These are phyloP conservation scores for Fusarium longipes DNA, from an alignment of 2,329 filamentous ascomycete species.

Conservation along the genomic window DNA sequence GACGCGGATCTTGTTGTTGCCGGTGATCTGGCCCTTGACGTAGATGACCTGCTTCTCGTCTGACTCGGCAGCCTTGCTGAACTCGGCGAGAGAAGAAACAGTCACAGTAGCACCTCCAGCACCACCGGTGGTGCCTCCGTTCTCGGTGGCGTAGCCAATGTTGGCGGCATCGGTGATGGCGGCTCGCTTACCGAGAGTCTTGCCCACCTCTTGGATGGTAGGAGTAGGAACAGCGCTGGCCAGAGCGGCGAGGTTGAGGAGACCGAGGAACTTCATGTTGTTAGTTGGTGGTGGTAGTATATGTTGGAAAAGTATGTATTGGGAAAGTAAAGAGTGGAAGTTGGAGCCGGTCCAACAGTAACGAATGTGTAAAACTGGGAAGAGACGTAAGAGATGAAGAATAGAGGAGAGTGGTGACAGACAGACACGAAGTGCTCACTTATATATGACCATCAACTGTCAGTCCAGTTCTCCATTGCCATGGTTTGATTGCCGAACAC, in stretches of 20 bases:
- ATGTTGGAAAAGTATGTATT: not conserved
- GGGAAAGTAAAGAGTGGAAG: constrained; percentile 29
- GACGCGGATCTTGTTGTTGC: constrained; percentile 55
- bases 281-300: not conserved
- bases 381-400: constrained; percentile 29
- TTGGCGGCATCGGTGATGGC: constrained; percentile 52
- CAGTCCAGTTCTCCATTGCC: not conserved
- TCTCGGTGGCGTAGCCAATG: constrained; percentile 52
- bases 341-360: constrained; percentile 37
- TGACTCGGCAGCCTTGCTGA: constrained; percentile 60
- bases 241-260: constrained; percentile 48
- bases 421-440: not conserved
- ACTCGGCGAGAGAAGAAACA: constrained; percentile 55
- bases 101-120: constrained; percentile 62
- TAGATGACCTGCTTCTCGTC: constrained; percentile 56
- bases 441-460: constrained; percentile 33
- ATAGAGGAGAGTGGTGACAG: not conserved
- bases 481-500: constrained; percentile 10
- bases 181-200: constrained; percentile 50
- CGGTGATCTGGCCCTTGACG: constrained; percentile 56
- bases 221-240: constrained; percentile 48
- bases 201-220: constrained; percentile 45
- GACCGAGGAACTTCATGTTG: constrained; percentile 51
- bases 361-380: constrained; percentile 36
- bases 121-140: constrained; percentile 61